Evolutionary conservation across 2,329 filamentous ascomycete species (phyloP).

Genomic region (Stromatinia cepivora): DNA sequence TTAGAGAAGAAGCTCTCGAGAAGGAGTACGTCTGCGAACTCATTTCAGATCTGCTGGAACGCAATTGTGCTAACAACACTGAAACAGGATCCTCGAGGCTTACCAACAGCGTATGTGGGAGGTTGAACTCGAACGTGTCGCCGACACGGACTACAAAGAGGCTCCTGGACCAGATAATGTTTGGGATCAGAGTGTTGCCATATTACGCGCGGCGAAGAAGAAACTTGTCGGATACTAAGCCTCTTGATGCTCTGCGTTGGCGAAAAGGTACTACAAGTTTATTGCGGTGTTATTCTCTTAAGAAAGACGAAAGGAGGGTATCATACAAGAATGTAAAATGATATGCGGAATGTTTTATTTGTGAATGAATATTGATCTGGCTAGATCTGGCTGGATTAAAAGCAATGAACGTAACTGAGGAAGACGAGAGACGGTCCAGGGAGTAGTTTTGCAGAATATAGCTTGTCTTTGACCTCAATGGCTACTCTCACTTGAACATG

Average conservation of each 20-base stretch:
- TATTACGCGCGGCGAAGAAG: conserved; percentile 23
- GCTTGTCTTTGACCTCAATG: background rate
- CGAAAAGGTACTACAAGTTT: background rate
- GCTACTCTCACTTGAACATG: background rate
- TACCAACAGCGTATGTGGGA: conserved; percentile 30
- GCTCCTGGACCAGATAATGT: conserved; percentile 6
- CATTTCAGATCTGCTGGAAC: no score
- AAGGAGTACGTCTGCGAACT: conserved; percentile 27
- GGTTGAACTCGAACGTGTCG: conserved; percentile 28
- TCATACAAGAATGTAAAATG: background rate
- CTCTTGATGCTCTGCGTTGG: no score
- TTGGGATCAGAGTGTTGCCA: conserved; percentile 22
- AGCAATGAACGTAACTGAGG: no score
- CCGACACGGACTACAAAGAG: conserved; percentile 12
- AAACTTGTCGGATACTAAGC: conserved; percentile 21
- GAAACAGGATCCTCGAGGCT: conserved; percentile 29
- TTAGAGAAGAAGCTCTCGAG: conserved; percentile 27
- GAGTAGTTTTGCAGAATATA: conserved; percentile 7
- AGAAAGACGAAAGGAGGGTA: background rate
- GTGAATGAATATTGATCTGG: background rate
- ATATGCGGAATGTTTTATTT: background rate
- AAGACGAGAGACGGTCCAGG: background rate
- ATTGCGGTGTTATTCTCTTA: background rate
- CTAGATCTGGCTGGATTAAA: background rate
- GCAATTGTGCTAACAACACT: conserved; percentile 4